These are phyloP conservation scores for Yamagishiella unicocca DNA, from an alignment of 139 green algal genomes.

Conservation along the genomic window DNA sequence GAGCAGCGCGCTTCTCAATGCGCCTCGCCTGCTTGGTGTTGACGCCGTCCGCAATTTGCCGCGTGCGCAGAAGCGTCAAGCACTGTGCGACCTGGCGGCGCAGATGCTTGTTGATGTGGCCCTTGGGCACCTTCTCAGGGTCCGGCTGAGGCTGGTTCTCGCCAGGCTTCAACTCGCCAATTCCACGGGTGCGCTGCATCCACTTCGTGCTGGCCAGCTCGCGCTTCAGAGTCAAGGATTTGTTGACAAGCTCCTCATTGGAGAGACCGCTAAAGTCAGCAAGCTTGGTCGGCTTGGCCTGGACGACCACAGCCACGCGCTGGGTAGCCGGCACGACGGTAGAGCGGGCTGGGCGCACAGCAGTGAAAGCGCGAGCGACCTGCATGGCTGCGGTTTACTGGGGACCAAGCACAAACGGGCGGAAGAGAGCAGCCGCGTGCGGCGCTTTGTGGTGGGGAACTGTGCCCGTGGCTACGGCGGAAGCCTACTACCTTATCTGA, in stretches of 20 bases:
- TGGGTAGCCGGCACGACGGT: constrained; percentile 8
- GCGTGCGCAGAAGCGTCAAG: constrained; percentile 64
- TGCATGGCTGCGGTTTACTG: constrained; percentile 14
- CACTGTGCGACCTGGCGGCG: constrained; percentile 65
- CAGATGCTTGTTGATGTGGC: constrained; percentile 65
- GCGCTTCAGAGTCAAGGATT: constrained; percentile 59
- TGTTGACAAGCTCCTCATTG: constrained; percentile 62
- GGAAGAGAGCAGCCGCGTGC: background rate
- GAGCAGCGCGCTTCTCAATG: constrained; percentile 57
- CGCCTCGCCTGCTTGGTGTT: constrained; percentile 36
- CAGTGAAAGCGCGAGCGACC: constrained; percentile 39
- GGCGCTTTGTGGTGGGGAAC: background rate
- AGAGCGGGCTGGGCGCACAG: constrained; percentile 28
- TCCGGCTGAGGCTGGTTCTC: constrained; percentile 54
- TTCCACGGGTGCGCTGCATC: constrained; percentile 62
- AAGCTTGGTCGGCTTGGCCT: constrained; percentile 55
- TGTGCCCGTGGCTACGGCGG: background rate
- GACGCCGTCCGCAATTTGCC: constrained; percentile 66
- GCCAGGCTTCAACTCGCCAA: constrained; percentile 49
- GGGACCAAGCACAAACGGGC: background rate
- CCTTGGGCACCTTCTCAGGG: constrained; percentile 63
- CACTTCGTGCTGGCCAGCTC: constrained; percentile 60
- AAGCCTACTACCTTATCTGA: background rate
- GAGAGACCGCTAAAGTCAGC: constrained; percentile 59
- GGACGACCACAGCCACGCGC: constrained; percentile 34